Percentiles rank a stretch among this genome's conserved stretches.
phyloP scores from a whole-genome alignment of 768 basidiomycete species.

The Hebeloma cylindrosporum region DNA sequence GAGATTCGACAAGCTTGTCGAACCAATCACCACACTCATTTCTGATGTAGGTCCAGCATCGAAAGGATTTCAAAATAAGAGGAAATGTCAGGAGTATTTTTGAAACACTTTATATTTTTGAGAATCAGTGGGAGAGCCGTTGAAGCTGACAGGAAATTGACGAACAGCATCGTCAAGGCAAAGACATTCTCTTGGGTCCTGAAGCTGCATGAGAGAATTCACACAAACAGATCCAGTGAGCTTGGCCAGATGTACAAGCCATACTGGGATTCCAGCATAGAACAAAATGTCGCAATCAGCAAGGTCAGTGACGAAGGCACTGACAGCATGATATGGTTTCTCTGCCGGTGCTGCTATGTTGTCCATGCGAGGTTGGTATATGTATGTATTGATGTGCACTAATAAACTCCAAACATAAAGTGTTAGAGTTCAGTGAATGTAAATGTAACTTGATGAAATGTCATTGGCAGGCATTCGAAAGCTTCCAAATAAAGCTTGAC shows the following conservation, averaged over 20 bases:
- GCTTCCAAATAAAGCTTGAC: too few relatives aligned
- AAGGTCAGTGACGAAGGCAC: conserved; percentile 1
- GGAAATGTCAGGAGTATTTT: conserved; percentile 4
- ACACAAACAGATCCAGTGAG: conserved; percentile 5
- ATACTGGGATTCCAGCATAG: conserved; percentile 7
- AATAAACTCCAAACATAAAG: conserved; percentile 2
- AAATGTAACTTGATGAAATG: conserved; percentile 1
- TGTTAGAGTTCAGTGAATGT: conserved; percentile 3
- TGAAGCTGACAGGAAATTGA: neutral
- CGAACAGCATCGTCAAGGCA: neutral
- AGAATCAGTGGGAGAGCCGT: neutral
- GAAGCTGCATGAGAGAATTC: neutral
- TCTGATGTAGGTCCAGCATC: neutral
- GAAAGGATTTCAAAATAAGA: conserved; percentile 2
- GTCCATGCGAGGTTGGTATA: neutral
- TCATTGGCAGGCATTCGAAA: conserved; percentile 5
- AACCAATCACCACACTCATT: neutral
- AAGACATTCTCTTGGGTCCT: neutral
- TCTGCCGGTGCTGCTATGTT: neutral
- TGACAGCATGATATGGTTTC: neutral
- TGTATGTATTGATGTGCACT: neutral
- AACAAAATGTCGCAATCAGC: neutral
- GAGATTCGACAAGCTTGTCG: too few relatives aligned
- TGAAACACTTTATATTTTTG: conserved; percentile 1
- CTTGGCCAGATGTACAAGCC: conserved; percentile 6